These are phyloP conservation scores for Penicillium sp. DNA, from an alignment of 2,329 filamentous ascomycete species.

Conservation along the genomic window DNA sequence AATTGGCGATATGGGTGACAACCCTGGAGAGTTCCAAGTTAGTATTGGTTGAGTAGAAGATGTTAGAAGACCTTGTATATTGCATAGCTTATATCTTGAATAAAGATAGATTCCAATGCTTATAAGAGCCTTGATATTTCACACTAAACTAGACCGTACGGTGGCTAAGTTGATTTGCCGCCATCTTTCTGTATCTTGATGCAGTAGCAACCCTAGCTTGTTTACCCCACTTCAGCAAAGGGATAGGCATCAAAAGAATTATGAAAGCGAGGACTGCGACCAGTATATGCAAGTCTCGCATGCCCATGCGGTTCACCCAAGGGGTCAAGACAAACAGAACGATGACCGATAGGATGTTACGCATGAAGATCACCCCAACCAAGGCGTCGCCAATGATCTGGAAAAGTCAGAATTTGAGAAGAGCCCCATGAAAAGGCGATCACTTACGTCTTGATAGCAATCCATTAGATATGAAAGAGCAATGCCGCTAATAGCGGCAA, in stretches of 20 bases:
- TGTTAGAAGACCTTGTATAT: too few relatives aligned
- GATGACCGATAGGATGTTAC: conserved; percentile 47
- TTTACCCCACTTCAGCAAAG: conserved; percentile 29
- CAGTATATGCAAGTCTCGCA: conserved; percentile 25
- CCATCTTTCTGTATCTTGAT: conserved; percentile 18
- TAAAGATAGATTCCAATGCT: neutral
- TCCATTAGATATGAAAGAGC: conserved; percentile 33
- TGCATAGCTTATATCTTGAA: too few relatives aligned
- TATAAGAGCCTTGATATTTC: too few relatives aligned
- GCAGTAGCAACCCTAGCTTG: conserved; percentile 20
- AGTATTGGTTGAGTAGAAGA: too few relatives aligned
- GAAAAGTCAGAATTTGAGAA: neutral
- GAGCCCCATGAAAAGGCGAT: neutral
- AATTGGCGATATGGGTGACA: too few relatives aligned
- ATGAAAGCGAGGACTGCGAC: conserved; percentile 16
- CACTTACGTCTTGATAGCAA: conserved; percentile 32
- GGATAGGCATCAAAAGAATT: conserved; percentile 19
- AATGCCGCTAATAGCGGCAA: conserved; percentile 25
- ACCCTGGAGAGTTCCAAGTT: too few relatives aligned
- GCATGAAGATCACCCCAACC: conserved; percentile 47
- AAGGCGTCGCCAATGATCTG: conserved; percentile 52
- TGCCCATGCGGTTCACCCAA: conserved; percentile 35
- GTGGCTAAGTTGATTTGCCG: conserved; percentile 19
- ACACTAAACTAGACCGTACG: conserved; percentile 12
- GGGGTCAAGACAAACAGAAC: conserved; percentile 50